Percentiles rank a stretch among this genome's conserved stretches.
Conservation (phyloP, 371 early-diverging fungal species). For the Mucor lusitanicus region DNA sequence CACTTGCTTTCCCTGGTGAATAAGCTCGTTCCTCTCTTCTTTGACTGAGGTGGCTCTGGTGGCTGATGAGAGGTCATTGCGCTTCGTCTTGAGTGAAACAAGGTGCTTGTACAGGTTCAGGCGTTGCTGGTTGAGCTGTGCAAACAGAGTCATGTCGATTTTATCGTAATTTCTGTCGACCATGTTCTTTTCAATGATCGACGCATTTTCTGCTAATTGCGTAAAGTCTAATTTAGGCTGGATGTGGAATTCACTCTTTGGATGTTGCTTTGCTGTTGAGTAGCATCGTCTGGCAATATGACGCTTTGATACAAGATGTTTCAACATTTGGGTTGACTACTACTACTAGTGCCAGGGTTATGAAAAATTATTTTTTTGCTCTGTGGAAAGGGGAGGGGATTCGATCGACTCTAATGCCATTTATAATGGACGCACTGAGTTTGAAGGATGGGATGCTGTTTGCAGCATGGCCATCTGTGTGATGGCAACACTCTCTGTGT, state of each 20-base stretch:
- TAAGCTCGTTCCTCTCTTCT: slow-evolving; percentile 31
- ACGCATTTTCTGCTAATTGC: slow-evolving; percentile 48
- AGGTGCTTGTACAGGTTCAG: slow-evolving; percentile 37
- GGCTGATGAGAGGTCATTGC: slow-evolving; percentile 51
- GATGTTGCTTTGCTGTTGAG: background rate
- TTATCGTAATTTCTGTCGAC: slow-evolving; percentile 48
- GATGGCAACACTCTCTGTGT: too few relatives aligned
- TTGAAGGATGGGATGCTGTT: background rate
- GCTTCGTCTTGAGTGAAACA: slow-evolving; percentile 36
- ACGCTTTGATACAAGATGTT: background rate
- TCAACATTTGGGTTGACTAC: background rate
- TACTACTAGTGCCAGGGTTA: background rate
- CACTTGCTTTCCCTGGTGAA: slow-evolving; percentile 47
- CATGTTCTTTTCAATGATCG: slow-evolving; percentile 50
- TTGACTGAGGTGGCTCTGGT: slow-evolving; percentile 6
- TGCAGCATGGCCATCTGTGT: too few relatives aligned
- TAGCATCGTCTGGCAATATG: background rate
- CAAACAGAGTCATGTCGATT: slow-evolving; percentile 44
- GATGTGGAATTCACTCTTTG: slow-evolving; percentile 18
- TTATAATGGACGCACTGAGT: background rate
- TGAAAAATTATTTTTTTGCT: background rate
- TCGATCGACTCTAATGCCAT: background rate
- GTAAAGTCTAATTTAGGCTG: slow-evolving; percentile 66
- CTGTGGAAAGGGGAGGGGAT: background rate
- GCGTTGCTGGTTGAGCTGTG: slow-evolving; percentile 51